A percentile compares a stretch with the other conserved stretches of the same genome.
These are phyloP conservation scores for Calocybe indica DNA, from an alignment of 768 basidiomycete genomes.

Conservation along the genomic window DNA sequence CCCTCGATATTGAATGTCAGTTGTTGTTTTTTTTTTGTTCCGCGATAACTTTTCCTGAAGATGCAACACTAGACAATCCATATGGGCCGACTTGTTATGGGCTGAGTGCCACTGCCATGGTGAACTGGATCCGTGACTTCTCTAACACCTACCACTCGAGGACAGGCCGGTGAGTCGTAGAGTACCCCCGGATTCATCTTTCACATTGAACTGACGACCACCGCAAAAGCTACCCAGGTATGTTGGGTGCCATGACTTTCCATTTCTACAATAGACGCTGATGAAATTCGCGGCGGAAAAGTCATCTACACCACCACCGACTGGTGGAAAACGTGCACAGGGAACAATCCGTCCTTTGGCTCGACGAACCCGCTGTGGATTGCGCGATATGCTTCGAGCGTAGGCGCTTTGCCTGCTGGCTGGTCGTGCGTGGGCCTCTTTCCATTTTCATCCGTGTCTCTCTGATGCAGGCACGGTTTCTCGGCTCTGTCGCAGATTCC, in stretches of 20 bases:
- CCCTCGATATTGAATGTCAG: slow-evolving; percentile 58
- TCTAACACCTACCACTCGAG: slow-evolving; percentile 48
- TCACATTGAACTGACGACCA: neutral
- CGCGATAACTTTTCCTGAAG: neutral
- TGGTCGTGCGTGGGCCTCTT: slow-evolving; percentile 32
- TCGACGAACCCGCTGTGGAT: slow-evolving; percentile 56
- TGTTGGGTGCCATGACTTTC: slow-evolving; percentile 2
- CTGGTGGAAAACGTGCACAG: slow-evolving; percentile 69
- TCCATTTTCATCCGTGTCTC: too few species aligned
- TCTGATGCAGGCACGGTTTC: too few species aligned
- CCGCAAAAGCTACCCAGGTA: slow-evolving; percentile 34
- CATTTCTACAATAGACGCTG: neutral
- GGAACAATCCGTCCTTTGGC: slow-evolving; percentile 46
- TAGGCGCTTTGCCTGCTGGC: slow-evolving; percentile 54
- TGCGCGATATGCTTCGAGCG: slow-evolving; percentile 41
- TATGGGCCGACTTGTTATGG: slow-evolving; percentile 49
- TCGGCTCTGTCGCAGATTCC: slow-evolving; percentile 21
- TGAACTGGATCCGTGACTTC: slow-evolving; percentile 59
- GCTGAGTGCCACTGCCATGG: slow-evolving; percentile 46
- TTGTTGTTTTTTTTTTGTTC: neutral
- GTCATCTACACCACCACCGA: slow-evolving; percentile 60
- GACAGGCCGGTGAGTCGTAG: slow-evolving; percentile 35
- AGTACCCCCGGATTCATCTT: neutral
- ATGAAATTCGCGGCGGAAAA: slow-evolving; percentile 7
- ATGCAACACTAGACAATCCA: slow-evolving; percentile 37